Percentiles rank a stretch among this genome's conserved stretches.
Conservation (phyloP, 2,329 filamentous ascomycete species). For the Botrytis squamosa region DNA sequence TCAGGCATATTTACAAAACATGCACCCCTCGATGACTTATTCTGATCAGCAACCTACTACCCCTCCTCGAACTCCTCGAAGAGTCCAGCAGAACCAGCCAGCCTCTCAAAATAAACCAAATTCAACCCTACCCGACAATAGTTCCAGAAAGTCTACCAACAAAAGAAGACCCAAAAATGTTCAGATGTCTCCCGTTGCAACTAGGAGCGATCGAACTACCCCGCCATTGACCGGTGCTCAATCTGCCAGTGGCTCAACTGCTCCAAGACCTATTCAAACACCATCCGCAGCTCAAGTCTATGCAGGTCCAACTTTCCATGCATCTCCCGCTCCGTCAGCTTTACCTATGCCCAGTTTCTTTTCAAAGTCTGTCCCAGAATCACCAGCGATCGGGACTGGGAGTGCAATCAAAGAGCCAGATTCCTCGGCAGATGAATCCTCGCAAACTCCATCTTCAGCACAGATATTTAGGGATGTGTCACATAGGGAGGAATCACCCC, state of each 20-base stretch:
- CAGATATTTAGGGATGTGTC: conserved; percentile 54
- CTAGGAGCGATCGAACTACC: conserved; percentile 32
- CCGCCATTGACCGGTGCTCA: conserved; percentile 34
- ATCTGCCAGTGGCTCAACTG: conserved; percentile 33
- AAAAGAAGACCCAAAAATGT: conserved; percentile 39
- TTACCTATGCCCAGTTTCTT: conserved; percentile 89
- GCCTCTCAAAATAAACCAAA: conserved; percentile 27
- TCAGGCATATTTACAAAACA: conserved; percentile 42
- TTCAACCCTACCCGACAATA: conserved; percentile 28
- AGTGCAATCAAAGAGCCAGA: conserved; percentile 45
- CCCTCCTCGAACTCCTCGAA: conserved; percentile 39
- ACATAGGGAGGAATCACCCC: conserved; percentile 66
- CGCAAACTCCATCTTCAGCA: conserved; percentile 45
- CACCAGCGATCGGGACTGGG: conserved; percentile 48
- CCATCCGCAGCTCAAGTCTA: conserved; percentile 53
- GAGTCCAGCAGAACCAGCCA: conserved; percentile 26
- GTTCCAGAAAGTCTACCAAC: conserved; percentile 37
- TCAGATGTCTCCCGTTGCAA: conserved; percentile 34
- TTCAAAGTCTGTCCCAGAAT: conserved; percentile 71
- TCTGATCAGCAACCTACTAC: conserved; percentile 33
- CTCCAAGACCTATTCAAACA: conserved; percentile 44
- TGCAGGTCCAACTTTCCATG: conserved; percentile 91
- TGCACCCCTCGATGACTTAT: conserved; percentile 31
- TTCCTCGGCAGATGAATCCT: conserved; percentile 41
- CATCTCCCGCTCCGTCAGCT: conserved; percentile 86